Conservation (phyloP, 2,329 filamentous ascomycete genomes). For the Boeremia lycopersici region DNA sequence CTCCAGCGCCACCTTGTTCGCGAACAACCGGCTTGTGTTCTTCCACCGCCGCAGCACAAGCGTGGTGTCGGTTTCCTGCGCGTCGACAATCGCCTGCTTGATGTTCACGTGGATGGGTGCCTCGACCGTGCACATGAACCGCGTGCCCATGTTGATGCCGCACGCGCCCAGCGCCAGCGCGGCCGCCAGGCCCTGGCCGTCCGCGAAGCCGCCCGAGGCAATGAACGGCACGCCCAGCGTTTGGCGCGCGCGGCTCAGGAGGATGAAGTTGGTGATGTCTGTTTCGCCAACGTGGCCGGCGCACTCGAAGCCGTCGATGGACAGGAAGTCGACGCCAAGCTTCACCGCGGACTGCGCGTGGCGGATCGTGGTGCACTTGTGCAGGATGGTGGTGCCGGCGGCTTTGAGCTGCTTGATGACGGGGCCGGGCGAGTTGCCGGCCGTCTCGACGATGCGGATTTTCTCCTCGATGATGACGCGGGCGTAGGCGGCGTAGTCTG, state of each 20-base stretch:
- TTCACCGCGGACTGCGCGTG: constrained; percentile 92
- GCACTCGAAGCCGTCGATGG: constrained; percentile 97
- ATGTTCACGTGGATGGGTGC: constrained; percentile 91
- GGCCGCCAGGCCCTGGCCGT: constrained; percentile 90
- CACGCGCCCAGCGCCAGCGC: constrained; percentile 88
- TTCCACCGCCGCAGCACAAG: constrained; percentile 88
- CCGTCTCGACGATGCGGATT: constrained; percentile 88
- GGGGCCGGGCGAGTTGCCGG: constrained; percentile 86
- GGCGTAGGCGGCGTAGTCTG: constrained; percentile 90
- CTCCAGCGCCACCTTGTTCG: constrained; percentile 84
- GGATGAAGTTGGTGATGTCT: constrained; percentile 88
- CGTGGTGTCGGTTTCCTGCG: constrained; percentile 88
- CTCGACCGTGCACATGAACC: constrained; percentile 96
- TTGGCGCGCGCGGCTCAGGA: constrained; percentile 84
- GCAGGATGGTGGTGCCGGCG: constrained; percentile 77
- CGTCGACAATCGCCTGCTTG: constrained; percentile 88
- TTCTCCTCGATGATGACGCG: constrained; percentile 93
- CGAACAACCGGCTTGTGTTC: constrained; percentile 88
- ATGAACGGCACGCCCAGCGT: constrained; percentile 87
- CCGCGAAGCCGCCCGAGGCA: constrained; percentile 92
- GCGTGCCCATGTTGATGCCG: constrained; percentile 97
- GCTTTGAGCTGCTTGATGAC: constrained; percentile 89
- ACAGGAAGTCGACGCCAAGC: constrained; percentile 94
- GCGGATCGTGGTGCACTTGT: constrained; percentile 97
- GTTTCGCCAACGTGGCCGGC: constrained; percentile 87